Evolutionary conservation across 371 early-diverging fungal genomes (phyloP), one percentile per base, ranked within the genome.

Genomic region (Syncephalastrum racemosum): DNA sequence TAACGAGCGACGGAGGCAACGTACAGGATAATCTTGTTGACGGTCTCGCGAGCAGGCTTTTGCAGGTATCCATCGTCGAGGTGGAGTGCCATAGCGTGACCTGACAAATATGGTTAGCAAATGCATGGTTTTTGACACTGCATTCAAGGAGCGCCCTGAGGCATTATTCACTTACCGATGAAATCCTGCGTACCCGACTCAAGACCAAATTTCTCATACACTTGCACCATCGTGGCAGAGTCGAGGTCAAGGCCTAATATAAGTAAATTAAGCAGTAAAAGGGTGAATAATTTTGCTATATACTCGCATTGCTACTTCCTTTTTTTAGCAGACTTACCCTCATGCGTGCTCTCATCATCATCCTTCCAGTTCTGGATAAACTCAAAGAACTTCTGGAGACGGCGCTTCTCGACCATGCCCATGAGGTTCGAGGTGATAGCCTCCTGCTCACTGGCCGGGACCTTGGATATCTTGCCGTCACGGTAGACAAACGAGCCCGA

Each of bases 51-150:
- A 20, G 99, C 99, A 60, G 95, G 89, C 54, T 87, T 72, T 27
- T 71, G 58, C 66, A 98, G 78, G 80, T 99, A 99, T 39, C 66
- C 66, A 64, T 99, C 99, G 74, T 99, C 94, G 60, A 97, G 70
- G 64, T 99, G 89, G 61, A 99, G 85, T 6, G 99, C 99, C 80
- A 99, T 85, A 46, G 99, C 95, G 75, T 99, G 99, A 45, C 99
- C 75, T 70, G 48, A 31, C 24, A 50, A 31, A 31, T 31, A 31
- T 31, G 36, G 36, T 31, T 31, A 31, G 36, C 36, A 31, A 12
- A 12, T 31, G 36, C 36, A 31, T 31, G 36, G 36, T 31, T 31
- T 31, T 31, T 31, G 36, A 31, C 36, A 31, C 10, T 31, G 36
- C 36, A 31, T 31, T 31, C 2, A 8, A 5, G 10, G 36, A 10